Evolutionary conservation across 1,139 yeast genomes (phyloP).

Genomic region (Suhomyces bokatorum): DNA sequence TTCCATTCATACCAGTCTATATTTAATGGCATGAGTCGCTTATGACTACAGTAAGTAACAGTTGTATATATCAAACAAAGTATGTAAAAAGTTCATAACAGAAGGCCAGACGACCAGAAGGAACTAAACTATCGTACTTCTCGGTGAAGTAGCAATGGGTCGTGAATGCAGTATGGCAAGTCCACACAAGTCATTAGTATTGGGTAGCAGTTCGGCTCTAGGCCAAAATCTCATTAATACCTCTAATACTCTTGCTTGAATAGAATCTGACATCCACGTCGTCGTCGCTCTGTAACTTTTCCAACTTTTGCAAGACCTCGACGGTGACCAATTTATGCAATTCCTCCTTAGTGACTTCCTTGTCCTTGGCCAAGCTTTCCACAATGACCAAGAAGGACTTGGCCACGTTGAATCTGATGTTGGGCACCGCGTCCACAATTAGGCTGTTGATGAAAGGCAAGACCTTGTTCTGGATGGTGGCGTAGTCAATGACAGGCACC

Average conservation of each 20-base stretch:
- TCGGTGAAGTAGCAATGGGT: slow-evolving; percentile 1
- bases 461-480: slow-evolving; percentile 61
- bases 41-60: slow-evolving; percentile 1
- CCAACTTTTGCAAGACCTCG: slow-evolving; percentile 64
- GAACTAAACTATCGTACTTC: slow-evolving; percentile 5
- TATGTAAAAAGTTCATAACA: slow-evolving; percentile 4
- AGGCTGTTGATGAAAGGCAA: slow-evolving; percentile 78
- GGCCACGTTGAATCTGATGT: slow-evolving; percentile 92
- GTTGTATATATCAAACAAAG: slow-evolving; percentile 5
- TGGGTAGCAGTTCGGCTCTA: slow-evolving; percentile 1
- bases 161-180: slow-evolving; percentile 5
- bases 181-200: slow-evolving; percentile 5
- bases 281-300: slow-evolving; percentile 63
- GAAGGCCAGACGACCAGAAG: slow-evolving; percentile 4
- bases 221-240: slow-evolving; percentile 29
- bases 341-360: slow-evolving; percentile 23
- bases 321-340: slow-evolving; percentile 46
- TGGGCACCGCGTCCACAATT: slow-evolving; percentile 82
- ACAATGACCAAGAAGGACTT: slow-evolving; percentile 70
- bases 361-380: slow-evolving; percentile 44
- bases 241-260: slow-evolving; percentile 61
- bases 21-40: neutral
- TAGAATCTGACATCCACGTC: slow-evolving; percentile 91
- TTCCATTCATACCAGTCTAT: no score
- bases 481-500: slow-evolving; percentile 63